Evolutionary conservation across 768 basidiomycete genomes (phyloP).

Genomic region (Dacryopinax spathularia): DNA sequence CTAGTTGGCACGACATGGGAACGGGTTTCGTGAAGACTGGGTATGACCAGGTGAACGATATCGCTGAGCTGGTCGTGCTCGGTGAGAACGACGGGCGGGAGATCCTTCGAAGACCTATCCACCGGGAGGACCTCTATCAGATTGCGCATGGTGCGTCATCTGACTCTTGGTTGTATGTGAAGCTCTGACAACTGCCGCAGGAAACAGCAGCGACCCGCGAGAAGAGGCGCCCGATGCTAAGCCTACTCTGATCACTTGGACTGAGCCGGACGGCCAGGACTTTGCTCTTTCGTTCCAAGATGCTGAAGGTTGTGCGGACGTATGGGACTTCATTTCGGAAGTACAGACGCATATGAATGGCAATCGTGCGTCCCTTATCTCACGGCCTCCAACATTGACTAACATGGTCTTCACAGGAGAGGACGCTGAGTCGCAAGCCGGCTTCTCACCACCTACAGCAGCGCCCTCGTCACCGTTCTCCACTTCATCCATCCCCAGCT

Average conservation of each 20-base stretch:
- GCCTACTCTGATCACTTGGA: conserved; percentile 90
- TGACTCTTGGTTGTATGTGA: conserved; percentile 5
- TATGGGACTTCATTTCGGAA: conserved; percentile 93
- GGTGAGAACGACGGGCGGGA: conserved; percentile 57
- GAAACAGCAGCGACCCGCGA: conserved; percentile 12
- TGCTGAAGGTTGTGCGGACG: conserved; percentile 83
- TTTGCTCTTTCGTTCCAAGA: conserved; percentile 97
- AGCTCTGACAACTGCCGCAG: conserved; percentile 8
- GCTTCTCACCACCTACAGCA: neutral
- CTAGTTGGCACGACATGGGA: conserved; percentile 89
- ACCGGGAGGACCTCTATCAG: conserved; percentile 72
- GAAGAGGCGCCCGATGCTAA: neutral
- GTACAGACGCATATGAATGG: conserved; percentile 62
- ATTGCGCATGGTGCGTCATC: conserved; percentile 59
- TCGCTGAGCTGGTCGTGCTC: conserved; percentile 72
- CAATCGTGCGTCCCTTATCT: conserved; percentile 8
- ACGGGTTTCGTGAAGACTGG: conserved; percentile 93
- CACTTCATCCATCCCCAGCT: neutral
- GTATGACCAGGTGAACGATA: conserved; percentile 58
- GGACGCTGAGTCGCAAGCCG: conserved; percentile 32
- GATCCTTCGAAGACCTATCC: conserved; percentile 67
- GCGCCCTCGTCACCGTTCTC: conserved; percentile 5
- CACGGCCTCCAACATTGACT: conserved; percentile 9
- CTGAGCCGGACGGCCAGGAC: conserved; percentile 85
- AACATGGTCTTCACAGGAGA: conserved; percentile 27